phyloP scores from a whole-genome alignment of 2,329 filamentous ascomycete genomes.

The Leptographium lundbergii region DNA sequence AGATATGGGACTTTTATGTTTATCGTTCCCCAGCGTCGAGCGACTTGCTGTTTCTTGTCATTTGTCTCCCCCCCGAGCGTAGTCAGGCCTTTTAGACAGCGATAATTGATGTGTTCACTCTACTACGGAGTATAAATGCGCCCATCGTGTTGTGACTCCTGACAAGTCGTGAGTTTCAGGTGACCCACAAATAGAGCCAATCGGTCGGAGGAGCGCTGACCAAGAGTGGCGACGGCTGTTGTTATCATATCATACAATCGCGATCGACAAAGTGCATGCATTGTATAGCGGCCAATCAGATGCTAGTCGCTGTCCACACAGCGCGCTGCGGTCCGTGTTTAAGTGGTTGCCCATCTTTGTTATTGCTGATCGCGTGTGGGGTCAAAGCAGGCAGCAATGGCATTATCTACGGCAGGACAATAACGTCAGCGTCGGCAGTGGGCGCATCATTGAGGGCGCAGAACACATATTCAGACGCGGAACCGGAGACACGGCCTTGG shows the following conservation, averaged over 20 bases:
- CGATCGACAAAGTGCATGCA: background rate
- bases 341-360: conserved; percentile 1
- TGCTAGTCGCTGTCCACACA: background rate
- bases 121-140: background rate
- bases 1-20: background rate
- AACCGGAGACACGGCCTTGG: background rate
- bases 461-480: background rate
- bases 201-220: background rate
- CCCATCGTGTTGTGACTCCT: no score
- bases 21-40: background rate
- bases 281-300: background rate
- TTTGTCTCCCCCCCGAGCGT: background rate
- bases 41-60: background rate
- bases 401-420: background rate
- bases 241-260: background rate
- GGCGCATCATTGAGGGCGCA: background rate
- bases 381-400: background rate
- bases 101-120: background rate
- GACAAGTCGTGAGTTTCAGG: background rate
- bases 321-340: conserved; percentile 3
- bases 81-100: background rate
- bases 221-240: background rate
- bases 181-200: background rate
- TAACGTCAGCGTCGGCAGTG: background rate
- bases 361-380: background rate